Percentiles rank a stretch among this genome's conserved stretches.
Evolutionary conservation across 495 filamentous ascomycete genomes (phyloP).

Genomic region (Penicillium malachiteum): DNA sequence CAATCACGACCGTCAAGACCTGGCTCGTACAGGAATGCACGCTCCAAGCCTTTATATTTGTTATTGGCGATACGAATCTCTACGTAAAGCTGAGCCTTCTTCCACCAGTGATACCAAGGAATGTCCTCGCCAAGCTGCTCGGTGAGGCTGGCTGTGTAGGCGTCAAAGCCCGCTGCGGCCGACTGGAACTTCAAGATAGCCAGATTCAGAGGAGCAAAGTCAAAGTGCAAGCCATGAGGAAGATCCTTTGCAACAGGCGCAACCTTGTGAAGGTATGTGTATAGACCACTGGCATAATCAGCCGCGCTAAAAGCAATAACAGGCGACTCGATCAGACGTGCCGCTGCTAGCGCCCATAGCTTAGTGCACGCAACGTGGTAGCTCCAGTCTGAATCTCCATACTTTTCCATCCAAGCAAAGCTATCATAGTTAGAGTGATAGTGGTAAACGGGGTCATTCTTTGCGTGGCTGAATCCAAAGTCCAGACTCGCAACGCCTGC

Average conservation of each 20-base stretch:
- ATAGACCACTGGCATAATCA: conserved; percentile 46
- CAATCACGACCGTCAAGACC: conserved; percentile 60
- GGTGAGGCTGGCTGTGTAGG: conserved; percentile 49
- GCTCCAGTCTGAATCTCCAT: conserved; percentile 59
- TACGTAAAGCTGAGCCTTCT: conserved; percentile 60
- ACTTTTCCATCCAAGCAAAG: conserved; percentile 73
- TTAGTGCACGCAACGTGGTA: conserved; percentile 63
- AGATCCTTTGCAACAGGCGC: conserved; percentile 43
- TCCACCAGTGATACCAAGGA: conserved; percentile 80
- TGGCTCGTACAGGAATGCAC: conserved; percentile 56
- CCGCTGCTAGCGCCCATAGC: conserved; percentile 53
- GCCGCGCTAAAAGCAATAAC: conserved; percentile 48
- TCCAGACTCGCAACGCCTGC: conserved; percentile 66
- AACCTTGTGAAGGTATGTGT: conserved; percentile 52
- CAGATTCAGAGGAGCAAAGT: conserved; percentile 47
- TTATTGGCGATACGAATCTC: conserved; percentile 54
- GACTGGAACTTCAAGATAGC: conserved; percentile 49
- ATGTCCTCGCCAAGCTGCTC: conserved; percentile 49
- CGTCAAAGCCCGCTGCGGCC: conserved; percentile 52
- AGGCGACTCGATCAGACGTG: conserved; percentile 46
- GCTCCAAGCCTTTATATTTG: conserved; percentile 62
- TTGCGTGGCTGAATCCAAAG: conserved; percentile 52
- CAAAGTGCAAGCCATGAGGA: conserved; percentile 25
- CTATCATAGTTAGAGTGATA: conserved; percentile 80
- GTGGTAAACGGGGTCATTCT: conserved; percentile 60